Conservation (phyloP, 106 monocot species). For the Phalaenopsis aphrodite region DNA sequence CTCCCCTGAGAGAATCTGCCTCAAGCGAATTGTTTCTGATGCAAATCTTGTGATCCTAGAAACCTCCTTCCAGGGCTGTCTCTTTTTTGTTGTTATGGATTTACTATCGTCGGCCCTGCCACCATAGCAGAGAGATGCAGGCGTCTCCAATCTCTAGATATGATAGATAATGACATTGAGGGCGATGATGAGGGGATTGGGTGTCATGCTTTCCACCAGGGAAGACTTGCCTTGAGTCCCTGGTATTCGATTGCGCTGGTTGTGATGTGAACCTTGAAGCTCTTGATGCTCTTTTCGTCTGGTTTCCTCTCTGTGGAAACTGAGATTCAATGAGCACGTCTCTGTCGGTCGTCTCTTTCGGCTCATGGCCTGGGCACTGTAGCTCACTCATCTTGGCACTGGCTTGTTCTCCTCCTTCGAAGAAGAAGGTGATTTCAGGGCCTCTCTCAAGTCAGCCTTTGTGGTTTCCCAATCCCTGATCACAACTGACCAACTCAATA, state of each 20-base stretch:
- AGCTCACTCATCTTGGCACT: constrained; percentile 18
- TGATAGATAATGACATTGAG: constrained; percentile 64
- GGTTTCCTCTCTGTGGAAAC: constrained; percentile 40
- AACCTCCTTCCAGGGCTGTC: constrained; percentile 36
- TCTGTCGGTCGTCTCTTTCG: constrained; percentile 16
- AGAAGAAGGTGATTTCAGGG: background rate
- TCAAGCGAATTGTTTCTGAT: constrained; percentile 63
- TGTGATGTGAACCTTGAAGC: constrained; percentile 44
- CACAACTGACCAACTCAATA: constrained; percentile 42
- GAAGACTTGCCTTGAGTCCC: constrained; percentile 51
- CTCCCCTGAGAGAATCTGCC: constrained; percentile 48
- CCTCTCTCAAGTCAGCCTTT: constrained; percentile 26
- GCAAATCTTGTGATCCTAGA: constrained; percentile 33
- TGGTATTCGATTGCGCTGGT: constrained; percentile 55
- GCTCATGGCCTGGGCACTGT: constrained; percentile 40
- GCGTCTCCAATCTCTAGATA: constrained; percentile 62
- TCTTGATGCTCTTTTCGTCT: constrained; percentile 49
- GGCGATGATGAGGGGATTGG: constrained; percentile 64
- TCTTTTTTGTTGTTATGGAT: constrained; percentile 60
- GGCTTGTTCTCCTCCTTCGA: constrained; percentile 23
- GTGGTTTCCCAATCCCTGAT: constrained; percentile 32
- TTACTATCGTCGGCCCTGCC: constrained; percentile 58
- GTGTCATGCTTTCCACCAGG: constrained; percentile 56
- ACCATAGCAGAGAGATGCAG: constrained; percentile 65
- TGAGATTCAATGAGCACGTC: constrained; percentile 34